A percentile compares a stretch with the other conserved stretches of the same genome.
Conservation (phyloP, 2,329 filamentous ascomycete genomes). For the Trichoderma asperellum region DNA sequence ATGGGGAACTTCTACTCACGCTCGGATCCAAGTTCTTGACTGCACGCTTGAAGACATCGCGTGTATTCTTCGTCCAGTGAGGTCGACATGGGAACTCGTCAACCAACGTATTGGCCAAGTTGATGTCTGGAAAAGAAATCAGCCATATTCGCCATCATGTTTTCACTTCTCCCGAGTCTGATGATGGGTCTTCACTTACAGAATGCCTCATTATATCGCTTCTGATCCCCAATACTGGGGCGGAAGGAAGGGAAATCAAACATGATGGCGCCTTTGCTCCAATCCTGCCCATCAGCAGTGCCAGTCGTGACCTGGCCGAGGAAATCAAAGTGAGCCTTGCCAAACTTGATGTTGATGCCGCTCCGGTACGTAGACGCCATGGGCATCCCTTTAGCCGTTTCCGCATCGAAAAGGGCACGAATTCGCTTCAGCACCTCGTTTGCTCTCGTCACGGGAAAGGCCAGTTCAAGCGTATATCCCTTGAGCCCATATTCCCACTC, state of each 20-base stretch:
- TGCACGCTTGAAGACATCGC: constrained; percentile 50
- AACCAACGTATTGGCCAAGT: constrained; percentile 51
- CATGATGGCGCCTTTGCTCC: constrained; percentile 54
- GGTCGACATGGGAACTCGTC: constrained; percentile 56
- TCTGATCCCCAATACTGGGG: constrained; percentile 49
- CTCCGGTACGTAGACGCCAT: constrained; percentile 57
- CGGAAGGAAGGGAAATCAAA: constrained; percentile 57
- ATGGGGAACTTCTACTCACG: constrained; percentile 36
- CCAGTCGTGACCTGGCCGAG: constrained; percentile 54
- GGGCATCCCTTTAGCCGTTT: constrained; percentile 46
- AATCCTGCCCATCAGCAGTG: constrained; percentile 54
- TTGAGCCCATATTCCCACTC: constrained; percentile 56
- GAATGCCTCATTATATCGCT: constrained; percentile 55
- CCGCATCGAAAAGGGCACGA: constrained; percentile 53
- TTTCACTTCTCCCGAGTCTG: neutral
- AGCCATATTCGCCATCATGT: no score
- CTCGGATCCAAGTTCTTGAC: constrained; percentile 53
- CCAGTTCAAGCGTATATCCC: constrained; percentile 55
- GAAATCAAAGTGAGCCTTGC: constrained; percentile 53
- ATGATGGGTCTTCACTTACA: constrained; percentile 42
- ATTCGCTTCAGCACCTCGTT: constrained; percentile 54
- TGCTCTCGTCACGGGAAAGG: constrained; percentile 54
- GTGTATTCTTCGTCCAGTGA: constrained; percentile 59
- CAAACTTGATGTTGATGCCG: constrained; percentile 59
- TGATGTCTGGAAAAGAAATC: constrained; percentile 41